A percentile compares a stretch with the other conserved stretches of the same genome.
These are phyloP conservation scores for Venturia oleaginea DNA, from an alignment of 2,329 filamentous ascomycete genomes.

Conservation along the genomic window DNA sequence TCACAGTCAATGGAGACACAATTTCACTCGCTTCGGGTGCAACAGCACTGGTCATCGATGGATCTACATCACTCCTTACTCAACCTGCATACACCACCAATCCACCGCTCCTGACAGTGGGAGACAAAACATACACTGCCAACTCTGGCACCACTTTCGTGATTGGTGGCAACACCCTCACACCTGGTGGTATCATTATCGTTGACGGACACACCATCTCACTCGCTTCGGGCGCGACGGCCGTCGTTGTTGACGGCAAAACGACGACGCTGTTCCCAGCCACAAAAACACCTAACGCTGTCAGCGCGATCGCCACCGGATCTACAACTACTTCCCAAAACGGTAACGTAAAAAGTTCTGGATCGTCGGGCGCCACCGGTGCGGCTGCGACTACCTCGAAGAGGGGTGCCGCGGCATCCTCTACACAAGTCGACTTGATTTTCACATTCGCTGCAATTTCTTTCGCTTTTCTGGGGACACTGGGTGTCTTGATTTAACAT, in stretches of 20 bases:
- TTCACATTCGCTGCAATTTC: not conserved
- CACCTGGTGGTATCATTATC: conserved; percentile 14
- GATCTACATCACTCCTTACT: conserved; percentile 9
- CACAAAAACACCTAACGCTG: conserved; percentile 1
- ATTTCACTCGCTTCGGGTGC: conserved; percentile 12
- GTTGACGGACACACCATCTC: conserved; percentile 7
- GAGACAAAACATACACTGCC: conserved; percentile 13
- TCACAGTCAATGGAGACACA: conserved; percentile 11
- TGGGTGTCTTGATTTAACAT: not conserved
- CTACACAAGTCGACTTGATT: not conserved
- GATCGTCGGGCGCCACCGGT: not conserved
- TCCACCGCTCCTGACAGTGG: conserved; percentile 12
- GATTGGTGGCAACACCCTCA: conserved; percentile 14
- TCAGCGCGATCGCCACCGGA: conserved; percentile 10
- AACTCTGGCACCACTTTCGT: conserved; percentile 14
- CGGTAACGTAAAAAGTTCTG: not conserved
- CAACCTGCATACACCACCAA: conserved; percentile 1
- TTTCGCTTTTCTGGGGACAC: not conserved
- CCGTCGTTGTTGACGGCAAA: conserved; percentile 12
- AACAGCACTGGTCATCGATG: conserved; percentile 12
- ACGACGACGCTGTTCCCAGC: conserved; percentile 11
- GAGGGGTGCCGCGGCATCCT: not conserved
- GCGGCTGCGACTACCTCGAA: not conserved
- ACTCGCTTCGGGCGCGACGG: conserved; percentile 11
- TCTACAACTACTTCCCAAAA: not conserved